These are phyloP conservation scores for Eucalyptus sp. DNA, from an alignment of 345 rosid genomes.

Conservation along the genomic window DNA sequence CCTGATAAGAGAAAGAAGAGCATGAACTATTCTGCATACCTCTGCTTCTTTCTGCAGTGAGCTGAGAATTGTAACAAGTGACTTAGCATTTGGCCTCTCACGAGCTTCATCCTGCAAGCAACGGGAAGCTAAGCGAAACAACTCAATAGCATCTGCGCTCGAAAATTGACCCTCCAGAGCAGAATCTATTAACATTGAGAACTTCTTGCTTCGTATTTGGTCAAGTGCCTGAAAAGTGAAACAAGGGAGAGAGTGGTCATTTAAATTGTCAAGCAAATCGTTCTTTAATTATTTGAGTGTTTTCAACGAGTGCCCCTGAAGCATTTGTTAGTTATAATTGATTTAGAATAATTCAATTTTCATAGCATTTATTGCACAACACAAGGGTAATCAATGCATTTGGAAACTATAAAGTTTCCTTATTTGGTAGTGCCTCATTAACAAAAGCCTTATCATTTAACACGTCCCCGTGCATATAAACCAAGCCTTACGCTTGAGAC, in stretches of 20 bases:
- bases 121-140: constrained; percentile 33
- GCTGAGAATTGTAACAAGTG: constrained; percentile 29
- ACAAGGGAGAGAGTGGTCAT: neutral
- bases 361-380: neutral
- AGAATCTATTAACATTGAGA: constrained; percentile 35
- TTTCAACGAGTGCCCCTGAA: neutral
- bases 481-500: neutral
- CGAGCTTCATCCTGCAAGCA: constrained; percentile 40
- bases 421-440: neutral
- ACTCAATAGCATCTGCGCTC: constrained; percentile 33
- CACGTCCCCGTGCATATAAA: neutral
- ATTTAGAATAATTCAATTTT: neutral
- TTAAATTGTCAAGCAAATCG: neutral
- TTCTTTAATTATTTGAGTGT: neutral
- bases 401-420: neutral
- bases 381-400: neutral
- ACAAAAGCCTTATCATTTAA: neutral
- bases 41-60: constrained; percentile 34
- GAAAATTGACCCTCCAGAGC: constrained; percentile 39
- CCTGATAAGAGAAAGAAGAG: neutral
- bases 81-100: constrained; percentile 37
- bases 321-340: neutral
- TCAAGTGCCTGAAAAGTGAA: constrained; percentile 29
- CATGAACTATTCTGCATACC: constrained; percentile 1
- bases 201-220: constrained; percentile 33